Percentiles rank a stretch among this genome's conserved stretches.
These are phyloP conservation scores for barley (Hordeum vulgare) DNA, from an alignment of 176 grass and related monocot species.

Conservation along the genomic window MorexV3_pseudomolecules_assembly NC_058524.1:493510100-493510599, in stretches of 20 bases:
- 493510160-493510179: constrained; percentile 44
- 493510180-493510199: constrained; percentile 45
- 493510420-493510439: neutral
- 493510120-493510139: constrained; percentile 30
- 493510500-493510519: neutral
- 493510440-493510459: neutral
- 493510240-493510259: constrained; percentile 29
- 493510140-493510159: constrained; percentile 60
- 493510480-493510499: neutral
- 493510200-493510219: constrained; percentile 28
- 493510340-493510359: neutral
- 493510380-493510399: neutral
- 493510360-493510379: constrained; percentile 27
- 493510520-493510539: neutral
- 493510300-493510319: constrained; percentile 33
- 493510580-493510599: too few relatives aligned
- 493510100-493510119: neutral
- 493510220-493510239: constrained; percentile 23
- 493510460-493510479: neutral
- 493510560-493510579: too few relatives aligned
- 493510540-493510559: too few relatives aligned
- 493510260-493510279: neutral
- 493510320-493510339: neutral
- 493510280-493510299: constrained; percentile 5
- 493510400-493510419: neutral